Percentiles rank a stretch among this genome's conserved stretches.
These are phyloP conservation scores for Exophiala xenobiotica DNA, from an alignment of 2,329 filamentous ascomycete species.

Conservation along the genomic window DNA sequence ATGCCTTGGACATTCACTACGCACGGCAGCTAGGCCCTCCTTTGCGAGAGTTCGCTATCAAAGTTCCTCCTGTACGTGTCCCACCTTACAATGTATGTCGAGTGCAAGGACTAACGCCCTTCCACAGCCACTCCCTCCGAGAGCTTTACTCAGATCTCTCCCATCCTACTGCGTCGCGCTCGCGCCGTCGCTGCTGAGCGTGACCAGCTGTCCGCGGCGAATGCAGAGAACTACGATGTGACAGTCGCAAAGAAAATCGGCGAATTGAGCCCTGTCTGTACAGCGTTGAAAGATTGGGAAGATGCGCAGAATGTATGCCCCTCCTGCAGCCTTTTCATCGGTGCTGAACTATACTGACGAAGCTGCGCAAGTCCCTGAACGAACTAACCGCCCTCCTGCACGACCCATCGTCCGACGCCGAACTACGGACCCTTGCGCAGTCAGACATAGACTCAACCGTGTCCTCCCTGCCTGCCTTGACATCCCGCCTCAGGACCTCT, in stretches of 20 bases:
- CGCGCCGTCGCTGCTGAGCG: constrained; percentile 57
- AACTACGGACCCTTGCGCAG: constrained; percentile 59
- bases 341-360: constrained; percentile 13
- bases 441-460: constrained; percentile 71
- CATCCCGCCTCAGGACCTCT: constrained; percentile 67
- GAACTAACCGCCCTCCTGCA: constrained; percentile 76
- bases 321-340: background rate
- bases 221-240: constrained; percentile 57
- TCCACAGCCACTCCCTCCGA: constrained; percentile 26
- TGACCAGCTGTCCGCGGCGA: constrained; percentile 50
- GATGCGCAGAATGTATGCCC: constrained; percentile 53
- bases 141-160: constrained; percentile 41
- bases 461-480: constrained; percentile 61
- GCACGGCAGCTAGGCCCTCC: constrained; percentile 33
- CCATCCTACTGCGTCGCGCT: constrained; percentile 56
- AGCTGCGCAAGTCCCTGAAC: constrained; percentile 46
- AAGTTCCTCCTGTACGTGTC: constrained; percentile 26
- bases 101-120: no score
- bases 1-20: constrained; percentile 44
- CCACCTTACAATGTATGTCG: no score
- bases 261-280: constrained; percentile 53
- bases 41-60: constrained; percentile 31
- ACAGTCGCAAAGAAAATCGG: constrained; percentile 56
- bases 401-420: constrained; percentile 62
- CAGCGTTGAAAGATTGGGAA: constrained; percentile 58